Base-by-base conservation (phyloP, 2,329 filamentous ascomycete species). In the Pezicula radicicola region DNA sequence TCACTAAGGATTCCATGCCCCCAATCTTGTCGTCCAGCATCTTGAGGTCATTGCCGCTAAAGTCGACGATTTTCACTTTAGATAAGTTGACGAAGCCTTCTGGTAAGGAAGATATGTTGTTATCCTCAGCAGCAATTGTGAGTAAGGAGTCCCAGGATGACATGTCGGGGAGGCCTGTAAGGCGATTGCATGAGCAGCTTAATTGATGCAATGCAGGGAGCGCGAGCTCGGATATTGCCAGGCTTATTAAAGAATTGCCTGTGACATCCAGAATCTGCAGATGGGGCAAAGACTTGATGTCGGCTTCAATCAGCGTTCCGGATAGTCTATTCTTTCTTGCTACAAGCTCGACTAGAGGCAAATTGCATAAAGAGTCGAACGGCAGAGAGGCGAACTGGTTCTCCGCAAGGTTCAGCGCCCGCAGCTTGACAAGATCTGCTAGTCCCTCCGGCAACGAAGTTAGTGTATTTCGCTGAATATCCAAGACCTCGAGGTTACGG, bases 11-110 rank as follows among this genome's bases (percentile, higher is more conserved):
- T 6, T 90, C 83, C 91, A 97, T 96, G 25, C 82, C 74, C 5
- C 87, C 88, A 52, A 97, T 82, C 57, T 84, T 85, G 0, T 89
- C 79, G 28, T 94, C 89, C 7, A 99, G 69, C 12, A 81, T 75
- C 2, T 83, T 83, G 45, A 99, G 83, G 57, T 94, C 84, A 64
- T 99, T 99, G 59, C 87, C 85, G 0, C 88, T 89, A 58, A 97
- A 87, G 67, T 97, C 91, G 28, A 87, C 88, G 51, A 85, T 87
- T 46, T 85, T 85, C 13, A 97, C 70, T 51, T 82, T 85, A 35
- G 78, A 70, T 1, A 97, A 77, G 2, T 73, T 75, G 1, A 80
- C 76, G 57, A 97, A 89, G 0, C 91, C 91, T 28, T 83, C 75
- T 0, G 93, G 94, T n/a, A 97, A 77, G 3, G 78, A 74, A 2